Conservation (phyloP, 73 alveolate genomes). For the Durusdinium trenchii region DNA sequence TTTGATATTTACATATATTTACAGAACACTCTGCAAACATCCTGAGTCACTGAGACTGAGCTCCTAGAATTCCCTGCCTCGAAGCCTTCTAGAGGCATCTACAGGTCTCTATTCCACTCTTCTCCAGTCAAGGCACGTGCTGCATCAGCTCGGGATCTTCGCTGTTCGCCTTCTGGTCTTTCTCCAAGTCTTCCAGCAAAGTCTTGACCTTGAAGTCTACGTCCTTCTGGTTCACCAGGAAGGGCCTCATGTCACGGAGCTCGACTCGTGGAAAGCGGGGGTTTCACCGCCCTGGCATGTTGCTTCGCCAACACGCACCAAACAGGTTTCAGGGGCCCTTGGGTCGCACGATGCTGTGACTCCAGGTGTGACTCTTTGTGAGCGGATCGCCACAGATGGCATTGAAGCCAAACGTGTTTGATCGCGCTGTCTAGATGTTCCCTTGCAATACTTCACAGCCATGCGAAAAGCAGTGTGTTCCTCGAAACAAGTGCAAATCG, state of each 20-base stretch:
- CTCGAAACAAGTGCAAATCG: not conserved
- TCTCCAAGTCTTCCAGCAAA: conserved; percentile 54
- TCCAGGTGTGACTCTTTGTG: too few relatives aligned
- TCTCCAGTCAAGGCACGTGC: conserved; percentile 29
- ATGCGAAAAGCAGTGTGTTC: not conserved
- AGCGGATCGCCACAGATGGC: too few relatives aligned
- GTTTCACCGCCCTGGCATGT: too few relatives aligned
- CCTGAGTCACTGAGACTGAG: too few relatives aligned
- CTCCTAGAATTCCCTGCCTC: too few relatives aligned
- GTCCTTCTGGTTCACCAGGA: conserved; percentile 76
- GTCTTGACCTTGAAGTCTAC: conserved; percentile 66
- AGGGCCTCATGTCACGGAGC: conserved; percentile 61
- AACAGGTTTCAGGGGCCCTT: too few relatives aligned
- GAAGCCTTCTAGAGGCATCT: not conserved
- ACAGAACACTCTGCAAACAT: too few relatives aligned
- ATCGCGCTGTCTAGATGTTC: not conserved
- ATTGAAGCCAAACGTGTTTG: not conserved
- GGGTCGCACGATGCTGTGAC: too few relatives aligned
- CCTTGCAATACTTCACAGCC: not conserved
- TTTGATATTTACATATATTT: too few relatives aligned
- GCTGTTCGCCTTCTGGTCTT: conserved; percentile 42
- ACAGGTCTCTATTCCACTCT: not conserved
- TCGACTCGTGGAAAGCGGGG: too few relatives aligned
- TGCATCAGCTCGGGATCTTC: conserved; percentile 84
- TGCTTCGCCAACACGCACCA: too few relatives aligned